These are phyloP conservation scores for Tremella yokohamensis DNA, from an alignment of 768 basidiomycete genomes.

Conservation along the genomic window DNA sequence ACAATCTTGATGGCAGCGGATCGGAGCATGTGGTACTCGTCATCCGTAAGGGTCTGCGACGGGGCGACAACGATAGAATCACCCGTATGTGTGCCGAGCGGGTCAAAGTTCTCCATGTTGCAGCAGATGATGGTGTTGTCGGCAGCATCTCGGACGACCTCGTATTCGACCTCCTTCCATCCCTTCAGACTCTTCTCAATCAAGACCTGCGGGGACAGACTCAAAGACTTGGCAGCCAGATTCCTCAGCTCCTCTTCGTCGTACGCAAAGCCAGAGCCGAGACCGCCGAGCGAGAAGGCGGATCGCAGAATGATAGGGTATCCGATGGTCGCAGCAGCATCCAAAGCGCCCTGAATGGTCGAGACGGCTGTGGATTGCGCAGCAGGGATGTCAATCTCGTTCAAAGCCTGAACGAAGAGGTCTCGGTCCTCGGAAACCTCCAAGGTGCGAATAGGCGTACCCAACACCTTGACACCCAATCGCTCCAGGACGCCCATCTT, in stretches of 20 bases:
- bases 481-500: slow-evolving; percentile 93
- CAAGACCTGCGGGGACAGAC: slow-evolving; percentile 87
- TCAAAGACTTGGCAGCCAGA: slow-evolving; percentile 83
- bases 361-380: slow-evolving; percentile 95
- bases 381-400: slow-evolving; percentile 95
- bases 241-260: slow-evolving; percentile 92
- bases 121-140: slow-evolving; percentile 99
- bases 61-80: slow-evolving; percentile 99
- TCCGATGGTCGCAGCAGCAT: slow-evolving; percentile 84
- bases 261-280: slow-evolving; percentile 96
- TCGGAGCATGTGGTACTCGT: slow-evolving; percentile 98
- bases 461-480: slow-evolving; percentile 85
- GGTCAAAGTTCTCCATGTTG: slow-evolving; percentile 83
- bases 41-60: slow-evolving; percentile 93
- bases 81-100: slow-evolving; percentile 96
- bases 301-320: slow-evolving; percentile 94
- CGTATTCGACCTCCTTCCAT: slow-evolving; percentile 99
- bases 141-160: slow-evolving; percentile 95
- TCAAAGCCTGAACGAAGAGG: slow-evolving; percentile 90
- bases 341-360: slow-evolving; percentile 85
- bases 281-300: slow-evolving; percentile 95
- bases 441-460: slow-evolving; percentile 88
- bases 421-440: slow-evolving; percentile 97
- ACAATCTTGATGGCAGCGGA: slow-evolving; percentile 94
- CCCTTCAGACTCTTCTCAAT: slow-evolving; percentile 99